Evolutionary conservation across 352 stramenopile genomes (phyloP).

Genomic region (Pythium insidiosum): DNA sequence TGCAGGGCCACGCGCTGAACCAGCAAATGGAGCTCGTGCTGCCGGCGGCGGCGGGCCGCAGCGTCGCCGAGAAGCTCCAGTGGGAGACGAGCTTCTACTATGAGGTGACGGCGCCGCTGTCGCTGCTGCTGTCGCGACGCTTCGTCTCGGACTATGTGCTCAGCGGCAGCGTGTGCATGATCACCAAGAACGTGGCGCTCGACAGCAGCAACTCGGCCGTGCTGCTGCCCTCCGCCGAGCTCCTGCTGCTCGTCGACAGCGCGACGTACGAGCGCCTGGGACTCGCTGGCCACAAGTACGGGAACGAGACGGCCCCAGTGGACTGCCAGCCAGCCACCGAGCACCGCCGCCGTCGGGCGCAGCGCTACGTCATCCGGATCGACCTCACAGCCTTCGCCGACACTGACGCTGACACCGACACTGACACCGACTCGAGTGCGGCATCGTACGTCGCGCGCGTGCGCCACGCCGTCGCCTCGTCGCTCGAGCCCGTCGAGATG

Average conservation of each 20-base stretch:
- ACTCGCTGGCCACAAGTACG: constrained; percentile 59
- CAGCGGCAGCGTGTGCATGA: constrained; percentile 49
- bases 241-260: constrained; percentile 57
- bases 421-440: not conserved
- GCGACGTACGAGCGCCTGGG: constrained; percentile 68
- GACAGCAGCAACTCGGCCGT: constrained; percentile 54
- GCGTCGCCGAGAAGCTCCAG: constrained; percentile 38
- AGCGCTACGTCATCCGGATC: constrained; percentile 53
- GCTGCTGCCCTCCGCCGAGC: constrained; percentile 54
- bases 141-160: constrained; percentile 61
- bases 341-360: constrained; percentile 11
- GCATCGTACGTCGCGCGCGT: too few relatives aligned
- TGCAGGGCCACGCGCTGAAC: constrained; percentile 40
- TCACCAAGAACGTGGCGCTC: constrained; percentile 68
- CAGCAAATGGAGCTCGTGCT: constrained; percentile 73
- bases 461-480: not conserved
- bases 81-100: constrained; percentile 85
- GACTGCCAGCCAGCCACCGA: constrained; percentile 14
- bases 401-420: not conserved
- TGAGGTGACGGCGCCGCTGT: constrained; percentile 40
- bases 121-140: constrained; percentile 40
- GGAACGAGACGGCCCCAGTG: constrained; percentile 15
- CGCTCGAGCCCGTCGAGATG: constrained; percentile 40
- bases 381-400: constrained; percentile 32
- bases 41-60: constrained; percentile 20